Base-by-base conservation (phyloP, 2,329 filamentous ascomycete species). In the Trichoderma polysporum region DNA sequence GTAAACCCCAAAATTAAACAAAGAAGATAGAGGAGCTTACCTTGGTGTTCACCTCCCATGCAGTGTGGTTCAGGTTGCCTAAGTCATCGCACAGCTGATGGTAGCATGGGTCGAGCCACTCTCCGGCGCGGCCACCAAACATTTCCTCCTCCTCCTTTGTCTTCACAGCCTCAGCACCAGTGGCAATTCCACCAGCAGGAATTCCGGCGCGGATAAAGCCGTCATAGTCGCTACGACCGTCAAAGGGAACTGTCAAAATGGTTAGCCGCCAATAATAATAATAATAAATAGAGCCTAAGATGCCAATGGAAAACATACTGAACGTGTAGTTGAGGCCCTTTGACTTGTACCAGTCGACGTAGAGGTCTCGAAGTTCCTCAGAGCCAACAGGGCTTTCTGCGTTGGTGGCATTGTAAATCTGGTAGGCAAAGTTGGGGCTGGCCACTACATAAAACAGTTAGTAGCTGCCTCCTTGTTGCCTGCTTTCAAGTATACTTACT, bases 161-260 rank as follows among this genome's bases (percentile, higher is more conserved):
- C 85, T 93, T 94, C 79, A 91, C 76, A 13, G 86, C 90, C 77
- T 94, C 91, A 1, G 91, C 91, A 45, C 91, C 91, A 2, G 91
- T 93, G 64, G 91, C 90, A 68, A 94, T 87, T 33, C 91, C 91
- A 27, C 91, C 91, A 1, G 87, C 87, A 0, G 91, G 90, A 49
- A 94, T 92, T 3, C 89, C 89, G 66, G 86, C 84, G 39, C 86
- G 83, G 73, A 93, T 90, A 80, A 94, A 94, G 1, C 87, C 89
- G 59, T 89, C 90, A 72, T 94, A 94, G 77, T 95, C 92, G 69
- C 89, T 92, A 67, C 91, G 88, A 7, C 91, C 91, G 72, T 93
- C 90, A 71, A 95, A 94, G 2, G 87, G 85, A 31, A 91, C 62
- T 66, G 22, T 35, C 10, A 25, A 45, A 13, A 3, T 7, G 12